Base-by-base conservation (phyloP, 208 protist genomes). In the Trypanosomatidae sp. region DNA sequence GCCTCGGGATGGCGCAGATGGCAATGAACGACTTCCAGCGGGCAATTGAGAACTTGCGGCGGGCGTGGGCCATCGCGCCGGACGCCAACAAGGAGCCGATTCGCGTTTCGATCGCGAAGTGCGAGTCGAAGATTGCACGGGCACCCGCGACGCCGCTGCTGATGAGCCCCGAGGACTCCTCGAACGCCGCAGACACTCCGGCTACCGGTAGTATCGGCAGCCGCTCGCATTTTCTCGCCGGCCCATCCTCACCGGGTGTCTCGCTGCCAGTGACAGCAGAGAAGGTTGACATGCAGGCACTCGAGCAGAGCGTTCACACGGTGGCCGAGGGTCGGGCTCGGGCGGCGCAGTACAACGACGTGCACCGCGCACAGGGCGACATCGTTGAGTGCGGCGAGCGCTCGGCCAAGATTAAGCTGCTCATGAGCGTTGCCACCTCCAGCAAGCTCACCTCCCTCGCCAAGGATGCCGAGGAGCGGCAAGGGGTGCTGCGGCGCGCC, bases 51-150 rank as follows among this genome's bases (percentile, higher is more conserved):
- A 83, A 62, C 47, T 62, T 92, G 59, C 79, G 79, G 17, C 74
- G 66, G 66, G 84, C 85, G 0, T 80, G 74, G 53, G 47, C 52
- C 33, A 58, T 80, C n/a, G 78, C 82, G 15, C 73, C 85, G 7
- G 69, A 66, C n/a, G 68, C 73, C 39, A 67, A 88, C 66, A 77
- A 77, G 52, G 79, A 87, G 47, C 8, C 55, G 0, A 81, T 92
- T 25, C 33, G 36, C 3, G 76, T 81, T 25, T 52, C 74, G 1
- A 84, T 92, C 36, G 76, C 76, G 30, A 90, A 92, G 79, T 92
- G 88, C 60, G 83, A 90, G 75, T 90, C 83, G 17, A 88, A 90
- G 77, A 74, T 90, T 10, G 80, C 78, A 1, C 82, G 85, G 2
- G 77, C 74, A 17, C 84, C 81, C n/a, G 62, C 44, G n/a, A 90